Evolutionary conservation across 768 basidiomycete species (phyloP).

Genomic region (Hericium alpestre): DNA sequence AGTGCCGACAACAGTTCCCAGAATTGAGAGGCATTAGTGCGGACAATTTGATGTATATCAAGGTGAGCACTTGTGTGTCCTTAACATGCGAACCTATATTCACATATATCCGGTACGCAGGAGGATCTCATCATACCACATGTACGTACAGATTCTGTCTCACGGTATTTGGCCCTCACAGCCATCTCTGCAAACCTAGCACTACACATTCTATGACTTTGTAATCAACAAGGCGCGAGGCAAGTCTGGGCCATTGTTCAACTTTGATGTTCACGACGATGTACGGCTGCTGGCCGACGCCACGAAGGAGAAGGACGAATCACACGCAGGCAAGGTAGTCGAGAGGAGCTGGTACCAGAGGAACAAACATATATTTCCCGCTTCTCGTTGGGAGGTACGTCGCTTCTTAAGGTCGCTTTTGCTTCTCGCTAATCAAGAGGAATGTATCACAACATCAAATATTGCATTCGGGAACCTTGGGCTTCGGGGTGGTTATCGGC

Average conservation of each 20-base stretch:
- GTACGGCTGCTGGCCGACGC: slow-evolving; percentile 91
- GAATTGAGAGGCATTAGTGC: slow-evolving; percentile 83
- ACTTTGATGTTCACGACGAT: slow-evolving; percentile 98
- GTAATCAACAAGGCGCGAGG: slow-evolving; percentile 97
- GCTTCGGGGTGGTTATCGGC: not conserved
- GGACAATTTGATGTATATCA: slow-evolving; percentile 98
- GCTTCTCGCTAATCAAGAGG: not conserved
- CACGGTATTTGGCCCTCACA: not conserved
- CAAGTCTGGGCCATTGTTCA: slow-evolving; percentile 95
- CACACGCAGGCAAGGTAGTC: slow-evolving; percentile 96
- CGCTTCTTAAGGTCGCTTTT: slow-evolving; percentile 1
- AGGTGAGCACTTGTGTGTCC: slow-evolving; percentile 36
- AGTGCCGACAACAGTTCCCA: slow-evolving; percentile 86
- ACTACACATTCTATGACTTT: slow-evolving; percentile 97
- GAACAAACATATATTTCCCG: slow-evolving; percentile 97
- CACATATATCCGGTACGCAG: slow-evolving; percentile 26
- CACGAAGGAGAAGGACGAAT: slow-evolving; percentile 94
- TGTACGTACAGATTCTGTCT: slow-evolving; percentile 33
- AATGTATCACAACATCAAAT: no score
- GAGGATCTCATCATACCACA: slow-evolving; percentile 98
- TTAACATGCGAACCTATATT: no score
- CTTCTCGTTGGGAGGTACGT: slow-evolving; percentile 88
- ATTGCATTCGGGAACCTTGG: not conserved
- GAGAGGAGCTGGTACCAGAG: slow-evolving; percentile 92
- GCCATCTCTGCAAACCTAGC: slow-evolving; percentile 34